Base-by-base conservation (phyloP, 805 yeast genomes). In the Blastobotrys parvus region DNA sequence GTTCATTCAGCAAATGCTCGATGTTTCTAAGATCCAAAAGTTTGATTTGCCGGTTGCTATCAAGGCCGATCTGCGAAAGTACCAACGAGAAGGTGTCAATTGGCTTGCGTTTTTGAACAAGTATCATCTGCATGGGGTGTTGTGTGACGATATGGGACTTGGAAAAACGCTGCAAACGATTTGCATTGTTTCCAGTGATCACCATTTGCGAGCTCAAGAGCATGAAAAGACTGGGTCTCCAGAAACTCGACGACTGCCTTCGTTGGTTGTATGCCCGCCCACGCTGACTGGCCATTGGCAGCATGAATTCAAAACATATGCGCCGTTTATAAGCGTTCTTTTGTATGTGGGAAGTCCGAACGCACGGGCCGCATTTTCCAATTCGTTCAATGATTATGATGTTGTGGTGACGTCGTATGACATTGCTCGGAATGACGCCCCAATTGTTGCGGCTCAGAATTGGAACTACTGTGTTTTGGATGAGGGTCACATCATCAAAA, bases 261-360 rank as follows among this genome's bases (percentile, higher is more conserved):
- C 96, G 0, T 66, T 92, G 51, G 79, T 92, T 39, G 75, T 92
- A 15, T 92, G 98, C 66, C 99, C 99, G 0, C 97, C 99, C 0
- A 87, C 97, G 0, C 74, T 92, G 53, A 89, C 97, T 2, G 98
- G 99, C 18, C 99, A 92, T 63, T 92, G 99, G 99, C 95, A 87
- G 60, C 95, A 87, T 59, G 99, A 92, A 63, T 70, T 92, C 51
- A 75, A 77, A 47, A 88, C 84, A 49, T 92, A 88, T 61, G 84
- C 97, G 0, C 95, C 97, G 35, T 82, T 83, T 50, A 68, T 92
- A 65, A 78, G 75, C 35, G 83, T 86, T 3, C 60, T 85, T 21
- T 92, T 87, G 2, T 90, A 90, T 62, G 95, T 94, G 17, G 98
- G 99, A n/a, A 80, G 87, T 3, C 97, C 98, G 2, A 65, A 82